A percentile compares a stretch with the other conserved stretches of the same genome.
phyloP scores from a whole-genome alignment of 2,329 filamentous ascomycete genomes.

The Cryphonectria carpinicola region DNA sequence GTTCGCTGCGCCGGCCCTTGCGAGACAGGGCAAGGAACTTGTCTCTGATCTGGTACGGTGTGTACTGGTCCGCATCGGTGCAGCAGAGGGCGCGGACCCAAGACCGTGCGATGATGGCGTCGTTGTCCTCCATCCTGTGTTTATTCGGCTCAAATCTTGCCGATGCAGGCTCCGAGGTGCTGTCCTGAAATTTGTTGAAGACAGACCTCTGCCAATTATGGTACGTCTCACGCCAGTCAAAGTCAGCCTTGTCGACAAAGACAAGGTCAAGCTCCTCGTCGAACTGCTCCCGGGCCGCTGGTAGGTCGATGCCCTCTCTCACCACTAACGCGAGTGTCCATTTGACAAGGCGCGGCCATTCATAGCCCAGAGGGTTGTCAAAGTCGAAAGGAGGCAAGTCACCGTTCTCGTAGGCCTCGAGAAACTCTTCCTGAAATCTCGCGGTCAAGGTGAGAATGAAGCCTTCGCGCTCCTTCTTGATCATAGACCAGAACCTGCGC shows the following conservation, averaged over 20 bases:
- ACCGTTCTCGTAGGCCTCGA: slow-evolving; percentile 66
- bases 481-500: slow-evolving; percentile 57
- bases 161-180: slow-evolving; percentile 52
- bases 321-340: slow-evolving; percentile 65
- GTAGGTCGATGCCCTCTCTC: slow-evolving; percentile 52
- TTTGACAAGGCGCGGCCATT: slow-evolving; percentile 68
- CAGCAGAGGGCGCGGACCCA: slow-evolving; percentile 64
- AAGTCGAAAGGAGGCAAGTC: slow-evolving; percentile 67
- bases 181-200: slow-evolving; percentile 60
- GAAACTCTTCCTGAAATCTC: slow-evolving; percentile 68
- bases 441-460: slow-evolving; percentile 61
- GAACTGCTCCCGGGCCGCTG: slow-evolving; percentile 49
- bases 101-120: slow-evolving; percentile 50
- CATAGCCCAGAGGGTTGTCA: slow-evolving; percentile 64
- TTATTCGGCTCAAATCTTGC: slow-evolving; percentile 35
- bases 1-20: slow-evolving; percentile 34
- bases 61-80: slow-evolving; percentile 55
- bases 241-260: slow-evolving; percentile 36
- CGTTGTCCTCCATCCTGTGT: slow-evolving; percentile 29
- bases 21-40: slow-evolving; percentile 55
- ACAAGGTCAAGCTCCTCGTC: slow-evolving; percentile 41
- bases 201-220: slow-evolving; percentile 58
- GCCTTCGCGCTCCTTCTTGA: slow-evolving; percentile 54
- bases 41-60: slow-evolving; percentile 50
- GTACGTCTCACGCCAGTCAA: slow-evolving; percentile 61